Percentiles rank a stretch among this genome's conserved stretches.
Conservation (phyloP, 176 grass and related monocot species). For the Rhynchospora breviuscula region DNA sequence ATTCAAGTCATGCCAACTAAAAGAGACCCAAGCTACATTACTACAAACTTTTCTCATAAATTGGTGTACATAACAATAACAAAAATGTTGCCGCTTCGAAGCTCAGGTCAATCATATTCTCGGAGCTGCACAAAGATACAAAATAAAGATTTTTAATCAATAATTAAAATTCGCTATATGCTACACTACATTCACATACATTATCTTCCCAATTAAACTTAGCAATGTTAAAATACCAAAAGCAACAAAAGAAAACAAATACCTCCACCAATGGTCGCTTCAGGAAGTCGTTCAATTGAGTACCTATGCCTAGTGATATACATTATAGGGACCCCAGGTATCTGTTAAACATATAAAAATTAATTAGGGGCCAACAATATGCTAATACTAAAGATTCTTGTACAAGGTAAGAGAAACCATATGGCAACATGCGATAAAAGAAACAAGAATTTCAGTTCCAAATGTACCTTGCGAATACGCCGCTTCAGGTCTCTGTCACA, state of each 20-base stretch:
- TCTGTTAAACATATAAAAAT: conserved; percentile 28
- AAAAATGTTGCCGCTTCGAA: not conserved
- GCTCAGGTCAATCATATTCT: conserved; percentile 41
- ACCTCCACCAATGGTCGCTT: conserved; percentile 93
- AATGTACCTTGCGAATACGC: conserved; percentile 77
- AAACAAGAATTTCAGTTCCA: not conserved
- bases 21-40: not conserved
- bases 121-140: conserved; percentile 46
- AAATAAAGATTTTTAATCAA: conserved; percentile 1
- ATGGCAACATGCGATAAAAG: not conserved
- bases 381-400: not conserved
- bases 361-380: not conserved
- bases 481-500: conserved; percentile 87
- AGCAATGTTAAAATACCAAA: not conserved
- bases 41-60: not conserved
- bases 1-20: not conserved
- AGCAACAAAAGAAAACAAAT: not conserved
- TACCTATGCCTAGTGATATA: conserved; percentile 74
- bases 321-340: conserved; percentile 90
- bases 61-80: not conserved
- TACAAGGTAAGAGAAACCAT: not conserved
- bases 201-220: not conserved
- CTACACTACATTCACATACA: not conserved
- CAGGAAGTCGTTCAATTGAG: conserved; percentile 77
- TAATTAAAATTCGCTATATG: not conserved